Conservation (phyloP, 1,139 yeast species). For the Kurtzmaniella quercitrusa region DNA sequence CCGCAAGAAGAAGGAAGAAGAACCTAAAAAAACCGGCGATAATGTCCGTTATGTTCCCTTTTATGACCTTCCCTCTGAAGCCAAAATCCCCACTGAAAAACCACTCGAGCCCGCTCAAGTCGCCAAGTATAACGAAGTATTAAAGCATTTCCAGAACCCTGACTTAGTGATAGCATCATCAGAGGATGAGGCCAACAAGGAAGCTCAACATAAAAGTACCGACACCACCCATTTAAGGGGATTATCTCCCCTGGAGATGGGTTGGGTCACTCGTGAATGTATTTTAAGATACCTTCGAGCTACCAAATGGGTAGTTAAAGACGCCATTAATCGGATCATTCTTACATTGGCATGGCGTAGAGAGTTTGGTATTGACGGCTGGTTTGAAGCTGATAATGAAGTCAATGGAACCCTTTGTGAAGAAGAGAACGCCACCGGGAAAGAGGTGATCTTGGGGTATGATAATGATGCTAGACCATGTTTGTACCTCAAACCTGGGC, state of each 20-base stretch:
- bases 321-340: conserved; percentile 38
- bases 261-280: conserved; percentile 48
- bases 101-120: conserved; percentile 52
- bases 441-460: conserved; percentile 43
- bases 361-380: conserved; percentile 37
- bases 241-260: conserved; percentile 29
- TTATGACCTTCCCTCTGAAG: conserved; percentile 38
- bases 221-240: conserved; percentile 15
- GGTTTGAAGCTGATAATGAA: conserved; percentile 27
- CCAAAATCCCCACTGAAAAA: conserved; percentile 49
- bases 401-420: conserved; percentile 31
- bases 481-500: conserved; percentile 45
- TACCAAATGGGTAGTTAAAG: conserved; percentile 39
- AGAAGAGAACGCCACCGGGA: conserved; percentile 44
- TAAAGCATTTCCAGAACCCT: conserved; percentile 52
- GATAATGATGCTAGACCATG: conserved; percentile 48
- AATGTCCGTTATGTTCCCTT: conserved; percentile 43
- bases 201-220: conserved; percentile 20
- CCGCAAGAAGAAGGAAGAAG: conserved; percentile 13
- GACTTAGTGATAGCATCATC: conserved; percentile 34
- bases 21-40: conserved; percentile 10
- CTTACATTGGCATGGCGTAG: conserved; percentile 47
- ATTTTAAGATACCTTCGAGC: conserved; percentile 45
- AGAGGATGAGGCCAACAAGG: conserved; percentile 25
- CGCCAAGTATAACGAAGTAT: conserved; percentile 53